Percentiles rank a stretch among this genome's conserved stretches.
These are phyloP conservation scores for Mycena sp. DNA, from an alignment of 1,284 basidiomycete species.

Conservation along the genomic window DNA sequence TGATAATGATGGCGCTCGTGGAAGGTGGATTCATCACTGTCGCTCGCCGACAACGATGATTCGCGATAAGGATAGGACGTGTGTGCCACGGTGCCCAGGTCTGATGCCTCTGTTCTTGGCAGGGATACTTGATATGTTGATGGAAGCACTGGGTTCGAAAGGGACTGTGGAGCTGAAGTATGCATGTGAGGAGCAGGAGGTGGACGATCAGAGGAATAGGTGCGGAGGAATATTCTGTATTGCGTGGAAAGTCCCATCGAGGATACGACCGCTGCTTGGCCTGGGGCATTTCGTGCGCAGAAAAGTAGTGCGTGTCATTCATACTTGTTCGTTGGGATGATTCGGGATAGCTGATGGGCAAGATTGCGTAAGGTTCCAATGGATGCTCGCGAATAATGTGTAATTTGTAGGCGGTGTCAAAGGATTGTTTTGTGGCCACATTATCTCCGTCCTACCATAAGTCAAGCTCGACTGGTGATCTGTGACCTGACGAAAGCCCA, in stretches of 20 bases:
- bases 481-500: background rate
- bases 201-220: slow-evolving; percentile 12
- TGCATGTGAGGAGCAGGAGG: slow-evolving; percentile 2
- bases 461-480: background rate
- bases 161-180: background rate
- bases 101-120: no score
- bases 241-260: no score
- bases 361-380: slow-evolving; percentile 18
- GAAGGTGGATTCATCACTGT: background rate
- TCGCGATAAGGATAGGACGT: no score
- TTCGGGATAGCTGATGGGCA: slow-evolving; percentile 31
- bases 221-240: slow-evolving; percentile 11
- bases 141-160: background rate
- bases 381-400: background rate
- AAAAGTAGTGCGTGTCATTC: slow-evolving; percentile 2
- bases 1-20: background rate
- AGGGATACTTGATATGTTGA: no score
- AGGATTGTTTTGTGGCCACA: background rate
- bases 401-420: background rate
- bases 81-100: no score
- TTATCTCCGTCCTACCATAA: background rate
- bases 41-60: background rate
- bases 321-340: slow-evolving; percentile 36
- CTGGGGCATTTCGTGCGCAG: background rate
- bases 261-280: no score